A percentile compares a stretch with the other conserved stretches of the same genome.
phyloP scores from a whole-genome alignment of 768 basidiomycete genomes.

The Xerocomellus amylosporus region DNA sequence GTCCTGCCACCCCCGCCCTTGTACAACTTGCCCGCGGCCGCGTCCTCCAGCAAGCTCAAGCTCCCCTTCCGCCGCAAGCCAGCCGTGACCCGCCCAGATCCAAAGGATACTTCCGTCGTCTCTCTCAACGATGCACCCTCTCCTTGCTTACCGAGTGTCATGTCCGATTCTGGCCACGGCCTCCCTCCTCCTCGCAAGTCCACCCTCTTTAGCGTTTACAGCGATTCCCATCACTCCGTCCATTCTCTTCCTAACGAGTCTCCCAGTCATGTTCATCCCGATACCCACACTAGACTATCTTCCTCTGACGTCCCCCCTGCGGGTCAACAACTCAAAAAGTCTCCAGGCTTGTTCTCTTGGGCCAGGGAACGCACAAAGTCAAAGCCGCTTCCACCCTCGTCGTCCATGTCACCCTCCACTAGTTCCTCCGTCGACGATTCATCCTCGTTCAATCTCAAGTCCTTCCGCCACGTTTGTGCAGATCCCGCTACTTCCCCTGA shows the following conservation, averaged over 20 bases:
- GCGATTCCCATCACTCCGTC: slow-evolving; percentile 48
- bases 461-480: slow-evolving; percentile 66
- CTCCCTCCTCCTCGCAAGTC: slow-evolving; percentile 58
- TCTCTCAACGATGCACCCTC: slow-evolving; percentile 29
- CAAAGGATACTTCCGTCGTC: slow-evolving; percentile 8
- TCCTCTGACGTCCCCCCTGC: slow-evolving; percentile 18
- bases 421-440: slow-evolving; percentile 19
- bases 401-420: slow-evolving; percentile 33
- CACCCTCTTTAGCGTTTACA: slow-evolving; percentile 60
- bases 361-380: slow-evolving; percentile 38
- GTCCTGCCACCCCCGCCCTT: slow-evolving; percentile 15
- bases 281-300: slow-evolving; percentile 22
- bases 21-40: slow-evolving; percentile 25
- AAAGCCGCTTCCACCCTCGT: slow-evolving; percentile 26
- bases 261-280: slow-evolving; percentile 15
- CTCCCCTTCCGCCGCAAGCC: slow-evolving; percentile 44
- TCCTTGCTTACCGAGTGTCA: slow-evolving; percentile 38
- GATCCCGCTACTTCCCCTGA: slow-evolving; percentile 31
- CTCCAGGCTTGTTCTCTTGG: slow-evolving; percentile 37
- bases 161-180: slow-evolving; percentile 45
- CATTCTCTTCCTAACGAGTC: slow-evolving; percentile 56
- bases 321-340: slow-evolving; percentile 30
- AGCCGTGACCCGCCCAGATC: slow-evolving; percentile 12
- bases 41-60: slow-evolving; percentile 44
- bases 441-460: slow-evolving; percentile 66